Evolutionary conservation across 2,329 filamentous ascomycete species (phyloP).

Genomic region (Cercospora janseana): DNA sequence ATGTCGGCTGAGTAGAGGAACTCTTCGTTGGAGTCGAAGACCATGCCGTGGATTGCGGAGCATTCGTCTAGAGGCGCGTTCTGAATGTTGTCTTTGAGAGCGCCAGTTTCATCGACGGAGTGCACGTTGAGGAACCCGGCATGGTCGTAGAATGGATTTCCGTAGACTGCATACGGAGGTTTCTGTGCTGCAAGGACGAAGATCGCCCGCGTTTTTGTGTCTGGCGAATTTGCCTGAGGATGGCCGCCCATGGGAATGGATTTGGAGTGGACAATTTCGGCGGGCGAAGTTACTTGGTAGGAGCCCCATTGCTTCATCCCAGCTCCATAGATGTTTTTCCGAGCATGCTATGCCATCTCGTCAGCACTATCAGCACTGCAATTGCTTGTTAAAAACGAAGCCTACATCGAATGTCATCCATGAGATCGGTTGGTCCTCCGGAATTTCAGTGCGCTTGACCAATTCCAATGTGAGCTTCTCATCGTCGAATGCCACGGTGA

Average conservation of each 20-base stretch:
- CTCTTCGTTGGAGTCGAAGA: conserved; percentile 70
- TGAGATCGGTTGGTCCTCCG: conserved; percentile 80
- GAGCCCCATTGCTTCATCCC: conserved; percentile 94
- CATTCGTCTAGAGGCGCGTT: conserved; percentile 69
- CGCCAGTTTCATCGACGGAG: conserved; percentile 56
- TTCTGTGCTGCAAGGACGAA: conserved; percentile 78
- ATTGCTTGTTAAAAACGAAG: not conserved
- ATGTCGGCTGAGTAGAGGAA: conserved; percentile 79
- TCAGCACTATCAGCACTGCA: conserved; percentile 4
- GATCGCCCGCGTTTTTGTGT: conserved; percentile 83
- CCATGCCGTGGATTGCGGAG: conserved; percentile 78
- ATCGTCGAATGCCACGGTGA: conserved; percentile 84
- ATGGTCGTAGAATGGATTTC: conserved; percentile 85
- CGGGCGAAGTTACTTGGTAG: conserved; percentile 71
- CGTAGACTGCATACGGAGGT: conserved; percentile 78
- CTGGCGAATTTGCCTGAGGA: conserved; percentile 63
- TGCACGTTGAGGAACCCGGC: conserved; percentile 81
- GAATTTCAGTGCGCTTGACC: conserved; percentile 77
- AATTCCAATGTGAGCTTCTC: conserved; percentile 71
- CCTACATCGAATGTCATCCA: conserved; percentile 90
- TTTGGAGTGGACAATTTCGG: conserved; percentile 70
- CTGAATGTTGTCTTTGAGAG: conserved; percentile 64
- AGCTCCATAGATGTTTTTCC: conserved; percentile 82
- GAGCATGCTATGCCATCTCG: conserved; percentile 60
- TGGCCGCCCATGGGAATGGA: conserved; percentile 75